phyloP scores from a whole-genome alignment of 805 yeast genomes.

The Starmerella ratchasimensis region DNA sequence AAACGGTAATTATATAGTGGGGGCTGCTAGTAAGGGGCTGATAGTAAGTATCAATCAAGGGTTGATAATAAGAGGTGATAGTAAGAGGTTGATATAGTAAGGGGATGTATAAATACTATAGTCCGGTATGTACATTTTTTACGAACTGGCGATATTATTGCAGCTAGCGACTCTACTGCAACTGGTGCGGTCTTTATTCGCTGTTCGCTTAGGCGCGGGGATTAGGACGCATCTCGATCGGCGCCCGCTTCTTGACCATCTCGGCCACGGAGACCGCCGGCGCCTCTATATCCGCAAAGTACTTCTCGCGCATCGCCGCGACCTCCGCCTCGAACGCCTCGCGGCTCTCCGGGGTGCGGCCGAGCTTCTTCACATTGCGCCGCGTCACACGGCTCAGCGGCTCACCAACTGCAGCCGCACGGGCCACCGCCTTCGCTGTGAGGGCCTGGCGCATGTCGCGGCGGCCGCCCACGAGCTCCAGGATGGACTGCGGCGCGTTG shows the following conservation, averaged over 20 bases:
- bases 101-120: too few species aligned
- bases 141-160: too few species aligned
- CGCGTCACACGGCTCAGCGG: conserved; percentile 41
- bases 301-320: conserved; percentile 37
- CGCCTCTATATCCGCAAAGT: conserved; percentile 6
- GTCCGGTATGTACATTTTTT: too few species aligned
- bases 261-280: conserved; percentile 1
- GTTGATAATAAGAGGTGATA: too few species aligned
- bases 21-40: too few species aligned
- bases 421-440: conserved; percentile 73
- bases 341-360: conserved; percentile 38
- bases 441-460: conserved; percentile 63
- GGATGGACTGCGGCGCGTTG: conserved; percentile 73
- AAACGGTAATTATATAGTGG: too few species aligned
- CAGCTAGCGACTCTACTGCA: too few species aligned
- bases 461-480: conserved; percentile 71
- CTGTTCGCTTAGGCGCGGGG: conserved; percentile 3
- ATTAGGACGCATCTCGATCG: conserved; percentile 10
- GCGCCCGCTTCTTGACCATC: conserved; percentile 7
- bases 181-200: background rate
- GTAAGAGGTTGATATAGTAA: too few species aligned
- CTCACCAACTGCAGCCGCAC: conserved; percentile 50
- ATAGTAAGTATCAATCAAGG: too few species aligned
- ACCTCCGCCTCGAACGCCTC: conserved; percentile 47
- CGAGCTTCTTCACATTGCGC: conserved; percentile 42